phyloP scores from a whole-genome alignment of 129 eudicot species.

The Arctium lappa region DNA sequence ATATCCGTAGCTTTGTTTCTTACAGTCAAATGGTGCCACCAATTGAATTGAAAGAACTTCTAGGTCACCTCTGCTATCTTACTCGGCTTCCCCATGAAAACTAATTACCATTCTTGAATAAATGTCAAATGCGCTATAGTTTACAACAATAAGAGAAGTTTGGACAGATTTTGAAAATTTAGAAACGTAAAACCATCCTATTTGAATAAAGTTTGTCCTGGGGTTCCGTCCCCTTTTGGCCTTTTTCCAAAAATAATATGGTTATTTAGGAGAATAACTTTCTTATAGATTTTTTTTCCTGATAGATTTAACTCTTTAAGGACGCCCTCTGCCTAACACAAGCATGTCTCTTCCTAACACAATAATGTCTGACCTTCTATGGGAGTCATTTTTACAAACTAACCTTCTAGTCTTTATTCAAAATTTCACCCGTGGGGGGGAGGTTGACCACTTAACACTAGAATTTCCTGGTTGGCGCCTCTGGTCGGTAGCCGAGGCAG shows the following conservation, averaged over 20 bases:
- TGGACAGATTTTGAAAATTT: not conserved
- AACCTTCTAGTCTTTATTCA: not conserved
- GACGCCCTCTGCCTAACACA: no score
- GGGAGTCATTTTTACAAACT: not conserved
- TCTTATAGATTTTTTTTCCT: not conserved
- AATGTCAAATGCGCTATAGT: not conserved
- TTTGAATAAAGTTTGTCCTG: no score
- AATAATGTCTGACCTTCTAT: not conserved
- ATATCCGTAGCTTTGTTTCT: not conserved
- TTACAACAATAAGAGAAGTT: not conserved
- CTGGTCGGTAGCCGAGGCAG: not conserved
- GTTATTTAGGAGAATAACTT: no score
- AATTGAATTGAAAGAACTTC: not conserved
- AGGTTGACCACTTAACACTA: not conserved
- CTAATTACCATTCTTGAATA: not conserved
- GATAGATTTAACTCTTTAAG: not conserved
- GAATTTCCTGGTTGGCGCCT: no score
- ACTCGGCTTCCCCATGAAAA: conserved; percentile 1
- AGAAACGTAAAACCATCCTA: not conserved
- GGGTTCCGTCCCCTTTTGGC: no score
- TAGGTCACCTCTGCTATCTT: not conserved
- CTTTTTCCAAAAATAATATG: no score
- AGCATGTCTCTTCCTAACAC: no score
- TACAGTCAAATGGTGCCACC: not conserved
- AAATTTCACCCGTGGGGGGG: not conserved